phyloP scores from a whole-genome alignment of 176 grass and related monocot genomes.

The Pontederia paniculata region DNA sequence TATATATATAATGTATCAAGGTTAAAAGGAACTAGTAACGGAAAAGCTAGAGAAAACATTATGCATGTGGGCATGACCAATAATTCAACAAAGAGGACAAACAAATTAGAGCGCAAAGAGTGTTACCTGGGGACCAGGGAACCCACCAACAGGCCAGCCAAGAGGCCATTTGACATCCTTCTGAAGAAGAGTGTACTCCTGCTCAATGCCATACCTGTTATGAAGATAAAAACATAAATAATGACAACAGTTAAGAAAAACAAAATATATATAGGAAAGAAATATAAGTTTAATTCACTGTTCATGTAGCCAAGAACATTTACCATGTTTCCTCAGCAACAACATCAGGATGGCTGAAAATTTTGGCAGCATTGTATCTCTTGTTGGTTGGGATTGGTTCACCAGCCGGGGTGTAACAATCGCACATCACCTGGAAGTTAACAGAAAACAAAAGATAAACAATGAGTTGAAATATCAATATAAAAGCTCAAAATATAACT shows the following conservation, averaged over 20 bases:
- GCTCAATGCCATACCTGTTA: constrained; percentile 84
- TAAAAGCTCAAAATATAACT: too few species aligned
- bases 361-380: constrained; percentile 41
- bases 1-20: too few species aligned
- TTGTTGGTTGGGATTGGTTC: constrained; percentile 84
- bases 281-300: not conserved
- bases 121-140: constrained; percentile 76
- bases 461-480: not conserved
- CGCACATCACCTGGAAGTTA: constrained; percentile 64
- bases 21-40: too few species aligned
- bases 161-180: constrained; percentile 89
- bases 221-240: not conserved
- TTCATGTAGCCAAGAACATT: not conserved
- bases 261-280: not conserved
- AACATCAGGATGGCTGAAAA: constrained; percentile 78
- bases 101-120: not conserved
- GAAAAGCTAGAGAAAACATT: too few species aligned
- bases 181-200: constrained; percentile 93
- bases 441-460: not conserved
- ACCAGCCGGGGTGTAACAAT: constrained; percentile 64
- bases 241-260: not conserved
- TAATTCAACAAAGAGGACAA: too few species aligned
- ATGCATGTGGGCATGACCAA: too few species aligned
- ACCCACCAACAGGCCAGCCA: constrained; percentile 84
- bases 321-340: constrained; percentile 70